Conservation (phyloP, 306 rosid species). For the Parietaria judaica region DNA sequence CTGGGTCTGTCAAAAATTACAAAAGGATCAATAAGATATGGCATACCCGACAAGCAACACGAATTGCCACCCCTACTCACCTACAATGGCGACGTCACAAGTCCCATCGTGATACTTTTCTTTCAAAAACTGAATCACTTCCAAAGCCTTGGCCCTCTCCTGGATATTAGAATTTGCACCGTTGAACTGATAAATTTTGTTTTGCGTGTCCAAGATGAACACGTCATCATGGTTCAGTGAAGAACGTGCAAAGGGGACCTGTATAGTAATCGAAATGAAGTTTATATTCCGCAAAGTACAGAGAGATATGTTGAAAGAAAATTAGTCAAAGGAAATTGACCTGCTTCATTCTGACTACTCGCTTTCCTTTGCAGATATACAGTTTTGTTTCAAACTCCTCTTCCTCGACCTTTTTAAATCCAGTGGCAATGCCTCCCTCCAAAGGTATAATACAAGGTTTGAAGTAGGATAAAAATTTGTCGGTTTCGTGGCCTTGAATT, state of each 20-base stretch:
- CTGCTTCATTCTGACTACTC: conserved; percentile 99
- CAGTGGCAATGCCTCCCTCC: conserved; percentile 89
- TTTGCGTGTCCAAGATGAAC: conserved; percentile 76
- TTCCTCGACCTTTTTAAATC: conserved; percentile 72
- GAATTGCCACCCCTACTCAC: conserved; percentile 30
- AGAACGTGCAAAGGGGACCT: conserved; percentile 94
- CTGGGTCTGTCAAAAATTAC: too few relatives aligned
- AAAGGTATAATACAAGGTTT: conserved; percentile 95
- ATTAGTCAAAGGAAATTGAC: conserved; percentile 32
- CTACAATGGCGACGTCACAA: conserved; percentile 93
- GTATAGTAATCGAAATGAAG: conserved; percentile 25
- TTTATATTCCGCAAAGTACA: conserved; percentile 16
- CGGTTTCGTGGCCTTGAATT: conserved; percentile 94
- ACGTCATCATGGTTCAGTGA: conserved; percentile 97
- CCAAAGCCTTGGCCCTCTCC: conserved; percentile 98
- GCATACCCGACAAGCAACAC: too few relatives aligned
- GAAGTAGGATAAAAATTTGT: conserved; percentile 93
- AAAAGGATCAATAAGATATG: too few relatives aligned
- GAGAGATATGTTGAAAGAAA: conserved; percentile 14
- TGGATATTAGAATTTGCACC: conserved; percentile 97
- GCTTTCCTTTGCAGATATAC: conserved; percentile 89
- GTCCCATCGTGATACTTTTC: conserved; percentile 85
- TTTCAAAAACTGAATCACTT: conserved; percentile 87
- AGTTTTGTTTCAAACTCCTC: conserved; percentile 79
- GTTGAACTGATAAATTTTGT: conserved; percentile 91